Evolutionary conservation across 306 rosid species (phyloP).

Genomic region (Acacia confusa): DNA sequence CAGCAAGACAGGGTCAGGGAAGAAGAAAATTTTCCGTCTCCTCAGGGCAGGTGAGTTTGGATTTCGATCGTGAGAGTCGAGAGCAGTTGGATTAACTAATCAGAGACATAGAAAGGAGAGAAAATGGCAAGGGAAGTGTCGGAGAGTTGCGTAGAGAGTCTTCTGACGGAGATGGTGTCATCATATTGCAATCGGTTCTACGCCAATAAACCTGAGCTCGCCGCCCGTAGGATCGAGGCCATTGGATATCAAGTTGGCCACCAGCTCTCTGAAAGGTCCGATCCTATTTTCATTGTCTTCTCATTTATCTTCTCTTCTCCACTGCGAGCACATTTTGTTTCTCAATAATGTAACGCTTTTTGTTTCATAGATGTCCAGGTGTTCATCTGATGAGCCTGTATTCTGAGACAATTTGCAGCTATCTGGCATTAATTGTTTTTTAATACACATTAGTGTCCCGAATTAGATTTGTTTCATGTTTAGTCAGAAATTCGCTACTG

Average conservation of each 20-base stretch:
- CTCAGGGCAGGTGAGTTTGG: background rate
- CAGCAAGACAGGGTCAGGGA: background rate
- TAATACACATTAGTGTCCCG: background rate
- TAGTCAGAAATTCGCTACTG: background rate
- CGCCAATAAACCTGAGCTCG: constrained; percentile 88
- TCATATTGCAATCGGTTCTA: constrained; percentile 83
- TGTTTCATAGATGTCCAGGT: background rate
- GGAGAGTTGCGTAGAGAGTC: constrained; percentile 89
- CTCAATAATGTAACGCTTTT: background rate
- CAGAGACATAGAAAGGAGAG: constrained; percentile 14
- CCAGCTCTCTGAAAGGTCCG: constrained; percentile 94
- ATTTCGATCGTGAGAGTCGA: background rate
- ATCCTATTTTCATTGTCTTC: background rate
- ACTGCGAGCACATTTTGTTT: background rate
- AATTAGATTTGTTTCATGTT: background rate
- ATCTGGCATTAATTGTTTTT: background rate
- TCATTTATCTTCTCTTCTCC: background rate
- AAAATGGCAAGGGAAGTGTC: constrained; percentile 86
- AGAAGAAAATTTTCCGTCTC: background rate
- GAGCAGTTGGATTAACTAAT: background rate
- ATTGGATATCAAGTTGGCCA: constrained; percentile 97
- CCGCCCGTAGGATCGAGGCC: constrained; percentile 95
- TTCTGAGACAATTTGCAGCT: background rate
- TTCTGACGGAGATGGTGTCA: constrained; percentile 87
- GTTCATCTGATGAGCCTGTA: background rate